Conservation (phyloP, 2,329 filamentous ascomycete genomes). For the Fragosphaeria purpurea region DNA sequence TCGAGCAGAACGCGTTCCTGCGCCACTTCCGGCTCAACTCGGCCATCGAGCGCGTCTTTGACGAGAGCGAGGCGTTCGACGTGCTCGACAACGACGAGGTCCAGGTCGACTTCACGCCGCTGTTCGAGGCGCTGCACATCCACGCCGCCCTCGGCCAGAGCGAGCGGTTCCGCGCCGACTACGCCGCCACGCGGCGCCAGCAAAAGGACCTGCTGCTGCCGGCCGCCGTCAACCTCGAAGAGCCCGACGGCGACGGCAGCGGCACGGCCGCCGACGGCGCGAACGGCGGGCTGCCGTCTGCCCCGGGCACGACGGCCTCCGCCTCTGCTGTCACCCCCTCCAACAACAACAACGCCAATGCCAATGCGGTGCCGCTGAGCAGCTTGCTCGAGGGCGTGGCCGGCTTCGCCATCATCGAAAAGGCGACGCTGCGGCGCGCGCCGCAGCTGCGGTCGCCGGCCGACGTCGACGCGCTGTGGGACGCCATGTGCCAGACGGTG, state of each 20-base stretch:
- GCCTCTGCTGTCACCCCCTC: no score
- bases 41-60: conserved; percentile 86
- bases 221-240: conserved; percentile 60
- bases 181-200: conserved; percentile 78
- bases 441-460: conserved; percentile 71
- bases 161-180: conserved; percentile 83
- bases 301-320: no score
- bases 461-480: conserved; percentile 98
- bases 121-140: conserved; percentile 94
- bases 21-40: conserved; percentile 87
- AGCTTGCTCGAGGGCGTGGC: conserved; percentile 87
- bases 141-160: conserved; percentile 88
- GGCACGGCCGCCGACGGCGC: no score
- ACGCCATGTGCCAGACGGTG: conserved; percentile 87
- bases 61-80: conserved; percentile 93
- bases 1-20: conserved; percentile 65
- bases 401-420: conserved; percentile 93
- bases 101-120: conserved; percentile 84
- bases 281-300: no score
- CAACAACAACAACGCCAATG: no score
- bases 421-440: conserved; percentile 78
- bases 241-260: conserved; percentile 76
- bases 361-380: conserved; percentile 42
- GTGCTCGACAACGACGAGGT: conserved; percentile 91
- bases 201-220: conserved; percentile 90